Evolutionary conservation across 306 rosid species (phyloP), one percentile per base, ranked within the genome.

Genomic region (Vigna angularis): DNA sequence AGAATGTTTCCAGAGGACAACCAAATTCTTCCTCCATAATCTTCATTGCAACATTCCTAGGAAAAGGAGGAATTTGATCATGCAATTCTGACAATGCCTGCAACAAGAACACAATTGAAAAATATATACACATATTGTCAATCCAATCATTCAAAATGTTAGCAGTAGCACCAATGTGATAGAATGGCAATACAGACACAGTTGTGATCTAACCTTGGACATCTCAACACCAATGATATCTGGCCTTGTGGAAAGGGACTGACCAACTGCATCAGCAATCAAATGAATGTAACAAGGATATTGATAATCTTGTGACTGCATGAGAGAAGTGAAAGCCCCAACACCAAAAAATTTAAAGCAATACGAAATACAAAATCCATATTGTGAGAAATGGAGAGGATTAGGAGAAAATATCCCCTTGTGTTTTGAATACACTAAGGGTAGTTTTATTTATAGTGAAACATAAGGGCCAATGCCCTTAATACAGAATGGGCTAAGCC

Each of bases 181-280:
- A 66, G 55, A 59, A 5, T 32, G 44, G 70, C 26, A 38, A 76
- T 10, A 49, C 18, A 48, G 72, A 52, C 13, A 53, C 4, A 34
- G 40, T 72, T 75, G 65, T 77, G 17, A 55, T 82, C 92, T 84
- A 81, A 94, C 98, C 98, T 94, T 88, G 82, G 97, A 85, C 75
- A 94, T 92, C 68, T 92, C 98, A 83, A 86, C 83, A 66, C 98
- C 98, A 83, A 92, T 94, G 77, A 94, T 92, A 82, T 92, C 98
- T 22, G 97, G 98, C 83, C 98, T 90, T 81, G 98, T 94, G 71
- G 98, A 89, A 84, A 94, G 95, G 73, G 97, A 92, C 89, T 92
- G 98, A 74, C 98, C 97, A 88, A 92, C 98, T 94, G 97, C 97
- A 90, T 82, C 84, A 87, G 74, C 83, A 87, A 89, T 86, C 82